Percentiles rank a stretch among this genome's conserved stretches.
Conservation (phyloP, 768 basidiomycete genomes). For the Clitopilus passeckerianus region DNA sequence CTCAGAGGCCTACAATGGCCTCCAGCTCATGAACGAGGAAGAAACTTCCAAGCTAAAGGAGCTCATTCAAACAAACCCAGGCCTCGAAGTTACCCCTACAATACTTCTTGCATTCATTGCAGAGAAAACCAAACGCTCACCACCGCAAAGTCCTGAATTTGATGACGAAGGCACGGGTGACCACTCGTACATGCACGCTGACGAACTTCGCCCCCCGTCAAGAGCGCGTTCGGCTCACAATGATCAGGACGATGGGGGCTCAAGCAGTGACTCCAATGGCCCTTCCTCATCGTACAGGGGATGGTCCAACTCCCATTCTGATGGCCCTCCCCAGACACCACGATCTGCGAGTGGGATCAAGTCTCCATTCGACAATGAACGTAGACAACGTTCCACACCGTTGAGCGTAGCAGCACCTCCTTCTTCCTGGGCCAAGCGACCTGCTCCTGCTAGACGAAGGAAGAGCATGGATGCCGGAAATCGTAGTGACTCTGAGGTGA, state of each 20-base stretch:
- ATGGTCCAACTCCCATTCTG: not conserved
- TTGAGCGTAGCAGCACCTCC: constrained; percentile 50
- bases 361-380: constrained; percentile 67
- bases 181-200: constrained; percentile 3
- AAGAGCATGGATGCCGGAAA: constrained; percentile 69
- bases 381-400: constrained; percentile 68
- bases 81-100: constrained; percentile 64
- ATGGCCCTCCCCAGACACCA: constrained; percentile 49
- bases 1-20: constrained; percentile 51
- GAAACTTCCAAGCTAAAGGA: constrained; percentile 59
- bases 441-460: constrained; percentile 59
- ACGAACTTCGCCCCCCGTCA: not conserved
- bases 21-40: constrained; percentile 57
- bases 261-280: constrained; percentile 45
- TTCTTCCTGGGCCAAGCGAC: constrained; percentile 73
- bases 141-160: constrained; percentile 33
- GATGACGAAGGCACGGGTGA: constrained; percentile 16
- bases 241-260: constrained; percentile 29
- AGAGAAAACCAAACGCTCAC: constrained; percentile 44
- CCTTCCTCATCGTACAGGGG: constrained; percentile 3
- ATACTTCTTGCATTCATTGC: constrained; percentile 64
- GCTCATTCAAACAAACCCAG: constrained; percentile 54
- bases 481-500: constrained; percentile 74
- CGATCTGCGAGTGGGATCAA: constrained; percentile 29
- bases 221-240: constrained; percentile 16